These are phyloP conservation scores for Knufia petricola DNA, from an alignment of 2,329 filamentous ascomycete genomes.

Conservation along the genomic window DNA sequence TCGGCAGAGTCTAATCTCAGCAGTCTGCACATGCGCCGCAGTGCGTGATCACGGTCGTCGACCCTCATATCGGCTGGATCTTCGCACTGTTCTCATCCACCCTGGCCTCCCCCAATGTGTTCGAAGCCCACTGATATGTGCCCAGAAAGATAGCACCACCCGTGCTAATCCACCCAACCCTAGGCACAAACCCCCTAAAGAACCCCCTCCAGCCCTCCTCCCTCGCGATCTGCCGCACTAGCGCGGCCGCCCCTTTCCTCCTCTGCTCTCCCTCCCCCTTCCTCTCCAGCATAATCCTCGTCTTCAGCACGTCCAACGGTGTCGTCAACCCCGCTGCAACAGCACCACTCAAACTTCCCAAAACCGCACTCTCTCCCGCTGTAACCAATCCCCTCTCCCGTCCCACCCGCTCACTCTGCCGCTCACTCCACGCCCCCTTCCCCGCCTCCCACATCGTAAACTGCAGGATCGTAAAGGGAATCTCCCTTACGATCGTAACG, in stretches of 20 bases:
- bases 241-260: conserved; percentile 30
- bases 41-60: too few species aligned
- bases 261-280: conserved; percentile 29
- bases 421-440: conserved; percentile 49
- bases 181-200: conserved; percentile 55
- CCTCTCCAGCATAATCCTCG: conserved; percentile 80
- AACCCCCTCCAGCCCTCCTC: conserved; percentile 38
- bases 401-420: conserved; percentile 44
- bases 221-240: conserved; percentile 55
- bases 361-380: conserved; percentile 70
- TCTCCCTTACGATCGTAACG: conserved; percentile 89
- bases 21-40: too few species aligned
- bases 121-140: conserved; percentile 82
- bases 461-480: conserved; percentile 94
- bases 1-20: too few species aligned
- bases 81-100: neutral
- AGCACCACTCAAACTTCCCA: conserved; percentile 74
- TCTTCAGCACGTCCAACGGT: conserved; percentile 93
- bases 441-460: conserved; percentile 94
- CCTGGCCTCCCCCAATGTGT: conserved; percentile 47
- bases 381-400: conserved; percentile 45
- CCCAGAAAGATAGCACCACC: conserved; percentile 92
- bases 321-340: conserved; percentile 83
- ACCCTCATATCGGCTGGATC: neutral
- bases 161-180: conserved; percentile 88